These are phyloP conservation scores for Infundibulicybe gibba DNA, from an alignment of 768 basidiomycete species.

Conservation along the genomic window DNA sequence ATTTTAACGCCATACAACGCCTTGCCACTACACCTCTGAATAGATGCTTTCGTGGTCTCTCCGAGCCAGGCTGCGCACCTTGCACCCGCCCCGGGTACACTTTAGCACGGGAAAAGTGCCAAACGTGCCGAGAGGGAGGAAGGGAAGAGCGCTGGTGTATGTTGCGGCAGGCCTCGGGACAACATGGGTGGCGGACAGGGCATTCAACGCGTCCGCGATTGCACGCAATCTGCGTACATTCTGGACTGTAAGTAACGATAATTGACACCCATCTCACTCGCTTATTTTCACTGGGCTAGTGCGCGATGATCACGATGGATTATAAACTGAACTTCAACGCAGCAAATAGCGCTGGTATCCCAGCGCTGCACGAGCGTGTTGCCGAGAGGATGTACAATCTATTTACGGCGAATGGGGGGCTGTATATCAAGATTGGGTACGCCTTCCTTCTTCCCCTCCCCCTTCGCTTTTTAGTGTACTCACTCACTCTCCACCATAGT, in stretches of 20 bases:
- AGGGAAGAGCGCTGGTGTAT: conserved; percentile 28
- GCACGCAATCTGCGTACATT: conserved; percentile 51
- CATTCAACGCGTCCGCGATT: conserved; percentile 57
- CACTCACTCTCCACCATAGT: conserved; percentile 24
- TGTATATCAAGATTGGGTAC: conserved; percentile 81
- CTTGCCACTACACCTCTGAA: too few species aligned
- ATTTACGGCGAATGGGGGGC: conserved; percentile 77
- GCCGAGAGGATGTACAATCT: conserved; percentile 74
- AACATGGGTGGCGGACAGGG: conserved; percentile 41
- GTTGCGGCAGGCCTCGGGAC: conserved; percentile 34
- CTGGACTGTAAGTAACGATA: conserved; percentile 35
- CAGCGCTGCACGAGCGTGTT: conserved; percentile 80
- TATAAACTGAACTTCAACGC: conserved; percentile 89
- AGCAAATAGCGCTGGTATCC: conserved; percentile 36
- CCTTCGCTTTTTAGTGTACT: not conserved
- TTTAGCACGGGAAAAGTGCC: too few species aligned
- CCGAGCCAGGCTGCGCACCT: too few species aligned
- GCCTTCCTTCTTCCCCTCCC: not conserved
- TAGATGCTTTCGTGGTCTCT: too few species aligned
- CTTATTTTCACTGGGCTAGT: conserved; percentile 31
- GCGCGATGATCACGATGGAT: conserved; percentile 66
- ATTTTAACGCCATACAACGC: too few species aligned
- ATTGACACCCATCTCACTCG: not conserved
- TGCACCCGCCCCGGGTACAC: too few species aligned
- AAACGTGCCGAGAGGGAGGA: too few species aligned